A percentile compares a stretch with the other conserved stretches of the same genome.
Evolutionary conservation across 1,284 basidiomycete genomes (phyloP).

Genomic region (Rhodotorula sp.): DNA sequence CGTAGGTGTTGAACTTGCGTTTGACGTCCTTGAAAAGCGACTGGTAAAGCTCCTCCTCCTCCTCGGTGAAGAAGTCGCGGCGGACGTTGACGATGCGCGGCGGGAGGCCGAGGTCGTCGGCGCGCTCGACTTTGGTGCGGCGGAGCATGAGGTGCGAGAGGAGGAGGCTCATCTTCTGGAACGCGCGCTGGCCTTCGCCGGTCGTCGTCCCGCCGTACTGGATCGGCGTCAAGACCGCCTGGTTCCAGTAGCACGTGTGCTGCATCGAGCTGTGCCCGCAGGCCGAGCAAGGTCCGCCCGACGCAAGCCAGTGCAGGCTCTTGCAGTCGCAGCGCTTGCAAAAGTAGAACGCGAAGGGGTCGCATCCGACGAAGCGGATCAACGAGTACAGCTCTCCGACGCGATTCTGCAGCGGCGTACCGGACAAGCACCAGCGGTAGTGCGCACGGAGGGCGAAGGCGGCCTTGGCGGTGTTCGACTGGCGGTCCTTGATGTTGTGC

Average conservation of each 20-base stretch:
- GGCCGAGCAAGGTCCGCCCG: constrained; percentile 77
- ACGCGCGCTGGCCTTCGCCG: constrained; percentile 71
- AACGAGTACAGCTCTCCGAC: constrained; percentile 98
- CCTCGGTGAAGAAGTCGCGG: constrained; percentile 89
- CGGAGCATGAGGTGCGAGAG: constrained; percentile 96
- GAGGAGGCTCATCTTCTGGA: constrained; percentile 84
- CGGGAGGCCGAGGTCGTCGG: constrained; percentile 96
- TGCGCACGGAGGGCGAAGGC: constrained; percentile 81
- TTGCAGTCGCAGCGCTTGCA: constrained; percentile 80
- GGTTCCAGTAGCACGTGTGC: constrained; percentile 81
- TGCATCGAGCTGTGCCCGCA: constrained; percentile 61
- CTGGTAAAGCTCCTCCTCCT: constrained; percentile 85
- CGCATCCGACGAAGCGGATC: constrained; percentile 75
- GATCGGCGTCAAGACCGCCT: constrained; percentile 89
- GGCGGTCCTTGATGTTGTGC: constrained; percentile 89
- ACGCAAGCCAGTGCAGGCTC: constrained; percentile 82
- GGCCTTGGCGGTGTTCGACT: constrained; percentile 94
- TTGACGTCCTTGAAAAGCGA: constrained; percentile 91
- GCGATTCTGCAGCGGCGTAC: constrained; percentile 64
- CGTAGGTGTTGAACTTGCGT: constrained; percentile 85
- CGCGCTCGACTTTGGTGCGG: constrained; percentile 71
- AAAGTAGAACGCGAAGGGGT: constrained; percentile 71
- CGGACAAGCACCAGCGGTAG: constrained; percentile 93
- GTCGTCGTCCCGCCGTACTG: constrained; percentile 67
- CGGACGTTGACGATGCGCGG: constrained; percentile 88